These are phyloP conservation scores for Trichosporon coremiiforme DNA, from an alignment of 1,284 basidiomycete species.

Conservation along the genomic window DNA sequence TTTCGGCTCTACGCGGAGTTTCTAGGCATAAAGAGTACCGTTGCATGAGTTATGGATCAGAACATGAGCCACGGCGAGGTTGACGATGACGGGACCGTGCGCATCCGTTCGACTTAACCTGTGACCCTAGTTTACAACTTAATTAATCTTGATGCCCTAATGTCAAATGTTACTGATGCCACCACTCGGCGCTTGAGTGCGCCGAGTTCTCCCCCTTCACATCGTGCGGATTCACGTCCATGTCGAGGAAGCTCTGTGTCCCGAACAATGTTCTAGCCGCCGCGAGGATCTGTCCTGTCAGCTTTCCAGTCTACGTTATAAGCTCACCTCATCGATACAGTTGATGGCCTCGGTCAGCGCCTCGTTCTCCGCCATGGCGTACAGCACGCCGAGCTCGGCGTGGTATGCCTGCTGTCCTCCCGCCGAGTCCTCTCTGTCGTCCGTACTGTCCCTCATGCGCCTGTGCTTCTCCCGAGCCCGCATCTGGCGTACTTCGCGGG, in stretches of 20 bases:
- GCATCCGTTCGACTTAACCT: too few relatives aligned
- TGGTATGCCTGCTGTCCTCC: constrained; percentile 23
- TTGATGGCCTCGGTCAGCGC: constrained; percentile 52
- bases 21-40: too few relatives aligned
- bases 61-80: too few relatives aligned
- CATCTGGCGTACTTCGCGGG: constrained; percentile 31
- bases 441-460: constrained; percentile 9
- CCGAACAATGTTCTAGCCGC: constrained; percentile 53
- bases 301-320: background rate
- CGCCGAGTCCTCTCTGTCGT: constrained; percentile 2
- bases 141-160: background rate
- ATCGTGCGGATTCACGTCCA: constrained; percentile 15
- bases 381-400: constrained; percentile 50
- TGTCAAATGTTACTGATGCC: background rate
- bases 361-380: constrained; percentile 56
- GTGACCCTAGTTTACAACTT: constrained; percentile 11
- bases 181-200: background rate
- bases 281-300: constrained; percentile 43
- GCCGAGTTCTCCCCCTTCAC: background rate
- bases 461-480: constrained; percentile 27
- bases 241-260: constrained; percentile 44
- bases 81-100: too few relatives aligned
- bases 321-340: constrained; percentile 52
- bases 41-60: too few relatives aligned
- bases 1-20: too few relatives aligned